A percentile compares a stretch with the other conserved stretches of the same genome.
Evolutionary conservation across 2,329 filamentous ascomycete species (phyloP).

Genomic region (Penicillium sp.): DNA sequence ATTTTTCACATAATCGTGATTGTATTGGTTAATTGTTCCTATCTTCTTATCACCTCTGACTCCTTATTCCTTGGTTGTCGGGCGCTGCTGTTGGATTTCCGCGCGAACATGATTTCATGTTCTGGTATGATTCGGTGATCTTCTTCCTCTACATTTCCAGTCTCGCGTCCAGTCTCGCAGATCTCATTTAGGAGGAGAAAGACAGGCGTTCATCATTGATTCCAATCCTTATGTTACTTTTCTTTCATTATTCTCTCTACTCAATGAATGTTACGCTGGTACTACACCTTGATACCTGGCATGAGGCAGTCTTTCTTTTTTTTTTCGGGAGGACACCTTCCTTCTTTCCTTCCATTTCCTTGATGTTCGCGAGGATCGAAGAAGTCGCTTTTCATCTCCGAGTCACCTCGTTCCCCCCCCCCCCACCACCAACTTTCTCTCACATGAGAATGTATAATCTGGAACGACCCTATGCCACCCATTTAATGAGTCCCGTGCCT

Average conservation of each 20-base stretch:
- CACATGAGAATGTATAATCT: background rate
- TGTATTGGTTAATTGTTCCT: slow-evolving; percentile 15
- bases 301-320: slow-evolving; percentile 6
- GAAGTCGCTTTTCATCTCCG: slow-evolving; percentile 3
- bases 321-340: background rate
- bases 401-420: background rate
- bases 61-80: slow-evolving; percentile 8
- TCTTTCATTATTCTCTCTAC: slow-evolving; percentile 7
- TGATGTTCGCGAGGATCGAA: slow-evolving; percentile 4
- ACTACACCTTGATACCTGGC: slow-evolving; percentile 26
- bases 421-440: background rate
- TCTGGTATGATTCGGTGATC: background rate
- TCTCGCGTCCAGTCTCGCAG: slow-evolving; percentile 4
- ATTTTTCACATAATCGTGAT: slow-evolving; percentile 17
- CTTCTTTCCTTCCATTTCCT: background rate
- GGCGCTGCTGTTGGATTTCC: slow-evolving; percentile 23
- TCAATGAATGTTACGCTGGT: slow-evolving; percentile 8
- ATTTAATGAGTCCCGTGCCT: background rate
- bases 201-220: slow-evolving; percentile 22
- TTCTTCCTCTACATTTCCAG: slow-evolving; percentile 9
- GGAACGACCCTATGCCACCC: background rate
- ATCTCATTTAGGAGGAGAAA: slow-evolving; percentile 25
- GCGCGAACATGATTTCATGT: slow-evolving; percentile 7
- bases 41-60: background rate
- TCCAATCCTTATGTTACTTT: background rate